Evolutionary conservation across 805 yeast genomes (phyloP).

Genomic region (Candida takata): DNA sequence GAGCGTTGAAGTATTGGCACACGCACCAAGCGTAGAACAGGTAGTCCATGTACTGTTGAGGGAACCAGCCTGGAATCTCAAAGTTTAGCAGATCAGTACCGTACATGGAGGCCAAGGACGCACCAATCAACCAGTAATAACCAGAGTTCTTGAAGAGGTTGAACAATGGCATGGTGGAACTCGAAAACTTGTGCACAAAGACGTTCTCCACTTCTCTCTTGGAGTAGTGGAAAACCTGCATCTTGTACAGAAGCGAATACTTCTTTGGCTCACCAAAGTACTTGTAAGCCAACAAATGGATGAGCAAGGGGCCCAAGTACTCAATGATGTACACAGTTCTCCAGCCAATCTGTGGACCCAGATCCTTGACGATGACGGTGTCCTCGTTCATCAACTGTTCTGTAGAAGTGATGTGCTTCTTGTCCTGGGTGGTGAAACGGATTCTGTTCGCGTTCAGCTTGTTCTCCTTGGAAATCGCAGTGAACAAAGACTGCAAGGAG

Average conservation of each 20-base stretch:
- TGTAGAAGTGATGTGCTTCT: conserved; percentile 12
- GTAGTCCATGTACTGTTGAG: conserved; percentile 24
- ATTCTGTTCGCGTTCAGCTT: conserved; percentile 43
- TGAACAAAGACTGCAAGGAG: conserved; percentile 33
- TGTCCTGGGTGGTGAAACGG: conserved; percentile 35
- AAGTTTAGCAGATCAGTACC: conserved; percentile 46
- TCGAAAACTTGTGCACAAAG: conserved; percentile 77
- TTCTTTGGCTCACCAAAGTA: conserved; percentile 19
- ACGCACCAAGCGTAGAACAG: conserved; percentile 24
- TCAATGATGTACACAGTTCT: conserved; percentile 82
- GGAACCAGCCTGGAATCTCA: conserved; percentile 52
- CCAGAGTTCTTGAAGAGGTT: conserved; percentile 82
- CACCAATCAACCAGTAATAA: conserved; percentile 93
- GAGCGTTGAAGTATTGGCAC: conserved; percentile 67
- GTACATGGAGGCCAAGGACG: conserved; percentile 45
- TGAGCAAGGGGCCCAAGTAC: conserved; percentile 80
- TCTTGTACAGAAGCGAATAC: conserved; percentile 27
- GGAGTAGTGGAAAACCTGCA: conserved; percentile 68
- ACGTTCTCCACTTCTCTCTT: conserved; percentile 88
- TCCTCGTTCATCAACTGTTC: conserved; percentile 13
- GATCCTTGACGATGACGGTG: conserved; percentile 65
- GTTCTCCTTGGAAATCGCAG: conserved; percentile 38
- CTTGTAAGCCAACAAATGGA: conserved; percentile 65
- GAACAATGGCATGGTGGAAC: conserved; percentile 86
- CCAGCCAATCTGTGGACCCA: conserved; percentile 94